A percentile compares a stretch with the other conserved stretches of the same genome.
phyloP scores from a whole-genome alignment of 805 yeast species.

The Nakazawaea wickerhamii region DNA sequence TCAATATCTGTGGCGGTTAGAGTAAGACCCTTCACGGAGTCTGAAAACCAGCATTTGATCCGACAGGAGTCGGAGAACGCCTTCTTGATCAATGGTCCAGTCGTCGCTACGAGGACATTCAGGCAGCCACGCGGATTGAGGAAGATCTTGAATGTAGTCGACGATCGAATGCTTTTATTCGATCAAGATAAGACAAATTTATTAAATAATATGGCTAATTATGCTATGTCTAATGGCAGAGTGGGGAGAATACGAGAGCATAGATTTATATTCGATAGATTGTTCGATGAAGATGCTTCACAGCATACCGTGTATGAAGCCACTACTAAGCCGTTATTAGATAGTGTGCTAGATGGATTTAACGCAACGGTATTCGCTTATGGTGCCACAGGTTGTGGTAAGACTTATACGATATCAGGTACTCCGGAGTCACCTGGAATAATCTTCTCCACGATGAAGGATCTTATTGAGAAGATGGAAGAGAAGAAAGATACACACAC shows the following conservation, averaged over 20 bases:
- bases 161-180: slow-evolving; percentile 78
- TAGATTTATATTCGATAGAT: slow-evolving; percentile 73
- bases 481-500: slow-evolving; percentile 45
- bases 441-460: slow-evolving; percentile 72
- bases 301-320: slow-evolving; percentile 63
- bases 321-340: slow-evolving; percentile 70
- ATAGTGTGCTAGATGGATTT: slow-evolving; percentile 73
- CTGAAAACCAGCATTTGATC: slow-evolving; percentile 47
- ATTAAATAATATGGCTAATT: slow-evolving; percentile 39
- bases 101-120: slow-evolving; percentile 17
- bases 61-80: slow-evolving; percentile 17
- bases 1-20: slow-evolving; percentile 75
- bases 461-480: slow-evolving; percentile 61
- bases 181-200: slow-evolving; percentile 80
- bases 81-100: slow-evolving; percentile 52
- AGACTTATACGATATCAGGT: slow-evolving; percentile 87
- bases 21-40: slow-evolving; percentile 72
- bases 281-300: slow-evolving; percentile 60
- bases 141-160: slow-evolving; percentile 72
- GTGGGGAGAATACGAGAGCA: slow-evolving; percentile 57
- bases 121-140: slow-evolving; percentile 48
- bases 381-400: slow-evolving; percentile 99
- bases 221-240: slow-evolving; percentile 18
- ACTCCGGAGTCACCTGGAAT: slow-evolving; percentile 70
- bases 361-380: slow-evolving; percentile 93